Evolutionary conservation across 352 stramenopile genomes (phyloP), one percentile per base, ranked within the genome.

Genomic region (Globisporangium apiculatum): DNA sequence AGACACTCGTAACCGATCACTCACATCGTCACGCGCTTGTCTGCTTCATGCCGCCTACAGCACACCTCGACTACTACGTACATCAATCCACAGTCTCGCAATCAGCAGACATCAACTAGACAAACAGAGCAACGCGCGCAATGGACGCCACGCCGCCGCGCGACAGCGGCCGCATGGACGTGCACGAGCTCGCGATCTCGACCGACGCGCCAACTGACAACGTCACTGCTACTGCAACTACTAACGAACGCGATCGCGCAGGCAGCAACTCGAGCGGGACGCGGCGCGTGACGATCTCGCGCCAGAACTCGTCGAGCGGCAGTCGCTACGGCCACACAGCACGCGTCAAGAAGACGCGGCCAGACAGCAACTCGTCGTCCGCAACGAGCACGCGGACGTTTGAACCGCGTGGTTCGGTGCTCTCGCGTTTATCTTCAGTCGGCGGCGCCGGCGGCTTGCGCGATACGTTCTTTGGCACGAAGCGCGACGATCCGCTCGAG

Each of bases 381-480:
- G 46, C 46, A 1, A n/a, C 52, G 1, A 58, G 38, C 24, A 51
- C 60, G 15, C 69, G 60, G 45, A 69, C 62, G 3, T 79, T 88
- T 49, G 64, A 66, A 7, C 24, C 70, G 31, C 46, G 70, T 2
- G 64, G 72, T 40, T 67, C 72, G 3, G 53, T 77, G 46, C 40
- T 85, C 18, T 77, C 71, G 31, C 62, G 73, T 35, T 67, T 82
- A 51, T 80, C 72, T 0, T 80, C 70, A 6, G 69, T 68, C 36
- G 66, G 79, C 8, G 51, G 40, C 0, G 40, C n/a, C 6, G 51
- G 51, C 5, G 68, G 61, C 1, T 46, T 91, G 14, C 63, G 81
- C 10, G 78, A 91, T 38, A 86, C 76, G 36, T 85, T 91, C 60
- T 89, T 91, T 54, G 76, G 76, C 12, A 65, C 17, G 8, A 46